Conservation (phyloP, 371 early-diverging fungal genomes). For the Circinella umbellata region DNA sequence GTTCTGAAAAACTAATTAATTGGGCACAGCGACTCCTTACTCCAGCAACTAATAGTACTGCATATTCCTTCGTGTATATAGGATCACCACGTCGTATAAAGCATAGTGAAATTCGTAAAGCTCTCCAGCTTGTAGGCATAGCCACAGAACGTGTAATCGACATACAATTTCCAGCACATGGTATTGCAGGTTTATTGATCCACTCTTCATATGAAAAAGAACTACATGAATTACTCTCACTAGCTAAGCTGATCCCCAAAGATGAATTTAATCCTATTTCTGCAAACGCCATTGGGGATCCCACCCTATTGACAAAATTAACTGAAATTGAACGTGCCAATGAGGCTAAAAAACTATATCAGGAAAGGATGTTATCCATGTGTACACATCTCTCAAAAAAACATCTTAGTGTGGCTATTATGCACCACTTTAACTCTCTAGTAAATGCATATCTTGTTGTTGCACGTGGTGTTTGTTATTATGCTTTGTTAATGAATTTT, state of each 20-base stretch:
- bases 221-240: background rate
- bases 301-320: background rate
- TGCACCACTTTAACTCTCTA: constrained; percentile 1
- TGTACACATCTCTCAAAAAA: background rate
- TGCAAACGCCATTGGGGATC: background rate
- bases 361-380: constrained; percentile 1
- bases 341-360: background rate
- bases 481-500: no score
- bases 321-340: background rate
- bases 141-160: constrained; percentile 2
- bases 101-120: constrained; percentile 7
- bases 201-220: constrained; percentile 1
- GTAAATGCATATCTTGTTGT: no score
- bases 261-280: background rate
- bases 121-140: background rate
- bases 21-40: background rate
- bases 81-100: background rate
- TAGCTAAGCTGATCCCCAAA: background rate
- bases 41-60: constrained; percentile 3
- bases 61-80: constrained; percentile 10
- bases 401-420: background rate
- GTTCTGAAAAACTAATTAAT: background rate
- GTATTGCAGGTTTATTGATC: constrained; percentile 11
- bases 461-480: no score
- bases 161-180: no score